A percentile compares a stretch with the other conserved stretches of the same genome.
These are phyloP conservation scores for Dovyalis caffra DNA, from an alignment of 345 rosid species.

Conservation along the genomic window DNA sequence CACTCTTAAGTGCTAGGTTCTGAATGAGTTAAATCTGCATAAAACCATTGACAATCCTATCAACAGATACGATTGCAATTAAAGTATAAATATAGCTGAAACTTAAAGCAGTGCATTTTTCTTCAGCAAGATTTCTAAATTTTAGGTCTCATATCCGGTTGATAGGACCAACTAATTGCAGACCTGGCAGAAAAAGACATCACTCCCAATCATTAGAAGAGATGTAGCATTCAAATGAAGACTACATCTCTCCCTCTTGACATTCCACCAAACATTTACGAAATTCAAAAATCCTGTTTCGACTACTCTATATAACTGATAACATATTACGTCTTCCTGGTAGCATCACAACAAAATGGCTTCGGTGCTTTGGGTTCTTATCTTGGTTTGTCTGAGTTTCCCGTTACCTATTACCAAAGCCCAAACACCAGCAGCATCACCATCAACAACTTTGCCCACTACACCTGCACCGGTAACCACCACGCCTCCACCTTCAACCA, in stretches of 20 bases:
- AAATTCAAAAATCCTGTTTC: conserved; percentile 10
- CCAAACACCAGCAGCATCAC: conserved; percentile 73
- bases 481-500: conserved; percentile 32
- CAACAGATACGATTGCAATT: background rate
- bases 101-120: background rate
- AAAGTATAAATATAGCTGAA: background rate
- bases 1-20: background rate
- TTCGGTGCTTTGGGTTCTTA: conserved; percentile 34
- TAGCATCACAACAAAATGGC: conserved; percentile 45
- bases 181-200: background rate
- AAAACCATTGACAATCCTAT: background rate
- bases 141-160: background rate
- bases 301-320: conserved; percentile 26
- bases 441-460: conserved; percentile 37
- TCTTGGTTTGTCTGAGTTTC: conserved; percentile 40
- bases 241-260: conserved; percentile 48
- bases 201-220: conserved; percentile 41
- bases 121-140: conserved; percentile 6
- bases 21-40: background rate
- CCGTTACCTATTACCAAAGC: conserved; percentile 44
- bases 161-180: conserved; percentile 13
- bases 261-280: conserved; percentile 46
- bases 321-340: conserved; percentile 13
- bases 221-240: conserved; percentile 50
- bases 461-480: conserved; percentile 34